phyloP scores from a whole-genome alignment of 2,329 filamentous ascomycete genomes.

The Byssothecium circinans region DNA sequence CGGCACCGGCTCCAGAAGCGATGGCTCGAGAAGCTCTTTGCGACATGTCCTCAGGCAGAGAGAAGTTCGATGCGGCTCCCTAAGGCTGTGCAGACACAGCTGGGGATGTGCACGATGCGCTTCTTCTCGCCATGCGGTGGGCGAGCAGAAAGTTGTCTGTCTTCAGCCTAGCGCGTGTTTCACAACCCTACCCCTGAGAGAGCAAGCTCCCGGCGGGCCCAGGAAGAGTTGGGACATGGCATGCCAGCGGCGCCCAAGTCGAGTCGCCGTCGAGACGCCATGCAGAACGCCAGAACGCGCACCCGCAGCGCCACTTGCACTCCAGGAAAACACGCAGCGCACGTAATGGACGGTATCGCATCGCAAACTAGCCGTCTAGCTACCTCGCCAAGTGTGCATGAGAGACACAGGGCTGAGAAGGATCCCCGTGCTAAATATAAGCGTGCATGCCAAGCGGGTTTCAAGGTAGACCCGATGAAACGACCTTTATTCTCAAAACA shows the following conservation, averaged over 20 bases:
- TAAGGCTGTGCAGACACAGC: conserved; percentile 23
- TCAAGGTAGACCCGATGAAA: conserved; percentile 37
- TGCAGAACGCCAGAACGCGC: conserved; percentile 9
- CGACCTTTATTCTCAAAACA: conserved; percentile 43
- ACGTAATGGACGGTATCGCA: neutral
- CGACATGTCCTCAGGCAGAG: conserved; percentile 14
- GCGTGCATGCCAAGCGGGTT: conserved; percentile 42
- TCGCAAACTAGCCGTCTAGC: no score
- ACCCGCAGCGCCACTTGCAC: neutral
- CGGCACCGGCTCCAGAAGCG: conserved; percentile 19
- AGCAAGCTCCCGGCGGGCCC: conserved; percentile 24
- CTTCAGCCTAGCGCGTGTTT: conserved; percentile 30
- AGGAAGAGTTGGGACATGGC: conserved; percentile 22
- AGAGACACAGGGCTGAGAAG: conserved; percentile 17
- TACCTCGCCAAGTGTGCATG: conserved; percentile 4
- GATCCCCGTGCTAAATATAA: conserved; percentile 36
- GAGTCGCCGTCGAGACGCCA: conserved; percentile 27
- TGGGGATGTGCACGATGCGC: conserved; percentile 19
- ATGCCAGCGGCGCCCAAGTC: neutral
- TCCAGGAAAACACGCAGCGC: conserved; percentile 5
- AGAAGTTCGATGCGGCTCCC: conserved; percentile 26
- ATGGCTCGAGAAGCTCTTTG: conserved; percentile 30
- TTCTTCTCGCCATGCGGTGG: conserved; percentile 29
- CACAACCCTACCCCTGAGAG: conserved; percentile 27
- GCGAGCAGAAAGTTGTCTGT: conserved; percentile 29